These are phyloP conservation scores for Plenodomus tracheiphilus DNA, from an alignment of 2,329 filamentous ascomycete genomes.

Conservation along the genomic window DNA sequence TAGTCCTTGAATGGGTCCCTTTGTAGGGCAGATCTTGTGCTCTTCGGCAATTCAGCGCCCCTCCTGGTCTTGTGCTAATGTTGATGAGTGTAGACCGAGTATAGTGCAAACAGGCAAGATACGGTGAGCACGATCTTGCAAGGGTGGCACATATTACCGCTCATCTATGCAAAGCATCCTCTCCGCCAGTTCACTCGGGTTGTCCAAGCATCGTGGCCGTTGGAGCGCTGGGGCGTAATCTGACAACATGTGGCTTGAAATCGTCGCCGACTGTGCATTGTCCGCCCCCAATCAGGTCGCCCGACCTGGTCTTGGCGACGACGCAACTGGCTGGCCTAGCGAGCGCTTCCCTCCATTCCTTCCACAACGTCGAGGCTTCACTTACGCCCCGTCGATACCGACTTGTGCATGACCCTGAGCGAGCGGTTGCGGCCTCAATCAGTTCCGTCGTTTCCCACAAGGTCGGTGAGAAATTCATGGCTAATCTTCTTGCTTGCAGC, in stretches of 20 bases:
- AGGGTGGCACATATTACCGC: slow-evolving; percentile 8
- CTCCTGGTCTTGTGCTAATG: slow-evolving; percentile 2
- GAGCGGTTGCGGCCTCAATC: slow-evolving; percentile 24
- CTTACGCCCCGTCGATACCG: slow-evolving; percentile 21
- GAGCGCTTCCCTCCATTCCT: slow-evolving; percentile 11
- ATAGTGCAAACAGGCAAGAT: slow-evolving; percentile 3
- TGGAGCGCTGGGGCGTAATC: slow-evolving; percentile 27
- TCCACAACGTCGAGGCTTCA: slow-evolving; percentile 19
- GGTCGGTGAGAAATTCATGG: background rate
- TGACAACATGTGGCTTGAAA: slow-evolving; percentile 25
- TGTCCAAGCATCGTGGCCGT: slow-evolving; percentile 7
- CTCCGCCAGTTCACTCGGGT: slow-evolving; percentile 7
- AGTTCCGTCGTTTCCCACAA: slow-evolving; percentile 2
- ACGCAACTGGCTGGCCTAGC: slow-evolving; percentile 15
- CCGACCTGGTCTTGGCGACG: background rate
- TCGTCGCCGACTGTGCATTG: slow-evolving; percentile 2
- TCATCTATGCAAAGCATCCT: slow-evolving; percentile 10
- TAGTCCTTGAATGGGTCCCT: slow-evolving; percentile 35
- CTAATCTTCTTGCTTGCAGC: background rate
- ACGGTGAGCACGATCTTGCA: slow-evolving; percentile 19
- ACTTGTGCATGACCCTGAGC: slow-evolving; percentile 10
- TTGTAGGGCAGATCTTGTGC: slow-evolving; percentile 22
- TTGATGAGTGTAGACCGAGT: background rate
- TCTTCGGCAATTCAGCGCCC: slow-evolving; percentile 12
- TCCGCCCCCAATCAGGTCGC: slow-evolving; percentile 15